Evolutionary conservation across 2,329 filamentous ascomycete genomes (phyloP).

Genomic region (Escovopsis weberi): DNA sequence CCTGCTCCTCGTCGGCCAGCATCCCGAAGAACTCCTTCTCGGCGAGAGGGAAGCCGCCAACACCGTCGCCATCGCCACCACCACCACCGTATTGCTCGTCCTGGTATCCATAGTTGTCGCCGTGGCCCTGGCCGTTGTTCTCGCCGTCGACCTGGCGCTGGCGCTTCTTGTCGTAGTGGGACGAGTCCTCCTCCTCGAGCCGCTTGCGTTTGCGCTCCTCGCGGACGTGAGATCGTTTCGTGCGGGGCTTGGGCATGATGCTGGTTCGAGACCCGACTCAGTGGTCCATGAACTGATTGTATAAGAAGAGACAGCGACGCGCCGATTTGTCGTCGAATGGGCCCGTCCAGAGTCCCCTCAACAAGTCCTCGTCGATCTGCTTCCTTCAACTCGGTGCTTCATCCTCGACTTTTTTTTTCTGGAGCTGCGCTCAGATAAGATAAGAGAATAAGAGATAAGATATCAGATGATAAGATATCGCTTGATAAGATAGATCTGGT

Average conservation of each 20-base stretch:
- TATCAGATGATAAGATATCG: no score
- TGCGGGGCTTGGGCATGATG: constrained; percentile 30
- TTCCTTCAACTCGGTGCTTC: no score
- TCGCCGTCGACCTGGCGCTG: constrained; percentile 10
- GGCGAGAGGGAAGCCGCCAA: constrained; percentile 10
- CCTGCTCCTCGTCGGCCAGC: constrained; percentile 83
- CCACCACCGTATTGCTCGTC: background rate
- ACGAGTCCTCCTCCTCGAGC: constrained; percentile 13
- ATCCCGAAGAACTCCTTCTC: constrained; percentile 82
- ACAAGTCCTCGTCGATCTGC: constrained; percentile 2
- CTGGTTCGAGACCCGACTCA: background rate
- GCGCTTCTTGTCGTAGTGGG: constrained; percentile 12
- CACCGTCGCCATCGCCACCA: constrained; percentile 11
- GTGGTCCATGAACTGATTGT: background rate
- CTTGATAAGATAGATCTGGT: no score
- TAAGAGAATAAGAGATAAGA: no score
- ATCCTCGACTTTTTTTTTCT: no score
- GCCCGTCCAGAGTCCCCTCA: no score
- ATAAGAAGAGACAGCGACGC: background rate
- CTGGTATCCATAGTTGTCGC: no score
- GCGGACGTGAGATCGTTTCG: constrained; percentile 24
- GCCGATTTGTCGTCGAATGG: constrained; percentile 1
- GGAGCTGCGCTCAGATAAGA: no score
- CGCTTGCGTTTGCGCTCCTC: constrained; percentile 28
- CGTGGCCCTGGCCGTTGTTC: constrained; percentile 7